Evolutionary conservation across 371 early-diverging fungal species (phyloP), one percentile per base, ranked within the genome.

Genomic region (Lichtheimia corymbifera): DNA sequence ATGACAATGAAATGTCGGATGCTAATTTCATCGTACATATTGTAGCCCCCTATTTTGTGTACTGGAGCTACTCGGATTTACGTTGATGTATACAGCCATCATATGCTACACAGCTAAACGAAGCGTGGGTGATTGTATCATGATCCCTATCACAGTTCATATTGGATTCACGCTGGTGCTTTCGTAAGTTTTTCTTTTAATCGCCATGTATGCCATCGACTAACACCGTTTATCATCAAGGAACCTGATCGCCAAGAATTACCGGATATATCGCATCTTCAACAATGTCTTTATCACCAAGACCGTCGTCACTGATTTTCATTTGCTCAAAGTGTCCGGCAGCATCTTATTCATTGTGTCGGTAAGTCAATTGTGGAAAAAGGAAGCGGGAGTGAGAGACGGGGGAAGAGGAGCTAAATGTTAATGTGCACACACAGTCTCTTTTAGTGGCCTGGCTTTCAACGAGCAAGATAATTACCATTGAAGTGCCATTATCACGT

Each of bases 261-360:
- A 82, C 59, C 74, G 82, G 3, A 81, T 85, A 49, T 85, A 83
- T 42, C 73, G 83, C 17, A 82, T 85, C 14, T 85, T 83, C 50
- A 85, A 85, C 40, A 82, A 85, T 49, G 76, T 85, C n/a, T 85
- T 83, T 61, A 79, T 83, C 24, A 81, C 83, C n/a, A 75, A 72
- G 44, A 81, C 83, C 2, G 71, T 80, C 5, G 79, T 85, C 17
- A 77, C 75, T 14, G 83, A 85, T 58, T 49, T 62, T 5, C 83
- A 85, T 55, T 60, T 85, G 4, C 67, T 85, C 35, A 78, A 79
- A 60, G 82, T 83, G 9, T 82, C 83, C 9, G 86, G 83, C 0
- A 66, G 73, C 1, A 74, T 85, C n/a, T 47, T 83, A 15, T n/a
- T 73, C 0, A 64, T 77, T 40, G 78, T 73, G 27, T 56, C 71